Evolutionary conservation across 2,329 filamentous ascomycete genomes (phyloP).

Genomic region (Sclerotinia nivalis): DNA sequence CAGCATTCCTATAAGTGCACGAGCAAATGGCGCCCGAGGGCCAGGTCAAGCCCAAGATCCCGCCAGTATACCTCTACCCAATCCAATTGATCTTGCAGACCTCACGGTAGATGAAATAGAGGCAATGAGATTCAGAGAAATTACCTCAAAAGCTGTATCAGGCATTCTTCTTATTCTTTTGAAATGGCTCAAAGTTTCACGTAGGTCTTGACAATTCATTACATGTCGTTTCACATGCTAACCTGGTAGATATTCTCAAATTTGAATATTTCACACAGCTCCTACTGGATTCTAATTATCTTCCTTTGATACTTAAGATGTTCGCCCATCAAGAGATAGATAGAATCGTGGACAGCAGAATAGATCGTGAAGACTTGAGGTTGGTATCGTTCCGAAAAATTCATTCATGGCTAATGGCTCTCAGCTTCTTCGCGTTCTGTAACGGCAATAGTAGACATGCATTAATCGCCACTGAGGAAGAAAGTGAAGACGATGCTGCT

Average conservation of each 20-base stretch:
- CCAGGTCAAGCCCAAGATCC: constrained; percentile 38
- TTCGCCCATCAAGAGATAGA: constrained; percentile 95
- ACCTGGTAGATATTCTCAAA: constrained; percentile 74
- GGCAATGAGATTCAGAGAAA: constrained; percentile 77
- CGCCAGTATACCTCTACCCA: constrained; percentile 36
- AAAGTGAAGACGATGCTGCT: constrained; percentile 71
- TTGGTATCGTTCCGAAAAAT: constrained; percentile 45
- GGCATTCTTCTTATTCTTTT: constrained; percentile 82
- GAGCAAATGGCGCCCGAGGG: constrained; percentile 33
- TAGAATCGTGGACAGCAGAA: constrained; percentile 80
- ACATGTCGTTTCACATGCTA: constrained; percentile 26
- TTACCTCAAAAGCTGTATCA: constrained; percentile 89
- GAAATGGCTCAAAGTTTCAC: constrained; percentile 96
- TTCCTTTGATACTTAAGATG: constrained; percentile 88
- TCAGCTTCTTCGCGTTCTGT: constrained; percentile 89
- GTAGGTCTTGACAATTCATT: constrained; percentile 54
- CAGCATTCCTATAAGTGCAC: constrained; percentile 36
- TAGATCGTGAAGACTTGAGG: constrained; percentile 80
- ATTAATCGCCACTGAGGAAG: constrained; percentile 36
- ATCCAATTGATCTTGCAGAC: constrained; percentile 43
- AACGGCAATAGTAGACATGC: constrained; percentile 61
- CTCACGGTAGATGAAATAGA: constrained; percentile 75
- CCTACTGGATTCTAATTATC: constrained; percentile 90
- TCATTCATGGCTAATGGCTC: constrained; percentile 25
- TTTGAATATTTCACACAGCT: constrained; percentile 96